A percentile compares a stretch with the other conserved stretches of the same genome.
Evolutionary conservation across 768 basidiomycete species (phyloP).

Genomic region (Exsudoporus frostii): DNA sequence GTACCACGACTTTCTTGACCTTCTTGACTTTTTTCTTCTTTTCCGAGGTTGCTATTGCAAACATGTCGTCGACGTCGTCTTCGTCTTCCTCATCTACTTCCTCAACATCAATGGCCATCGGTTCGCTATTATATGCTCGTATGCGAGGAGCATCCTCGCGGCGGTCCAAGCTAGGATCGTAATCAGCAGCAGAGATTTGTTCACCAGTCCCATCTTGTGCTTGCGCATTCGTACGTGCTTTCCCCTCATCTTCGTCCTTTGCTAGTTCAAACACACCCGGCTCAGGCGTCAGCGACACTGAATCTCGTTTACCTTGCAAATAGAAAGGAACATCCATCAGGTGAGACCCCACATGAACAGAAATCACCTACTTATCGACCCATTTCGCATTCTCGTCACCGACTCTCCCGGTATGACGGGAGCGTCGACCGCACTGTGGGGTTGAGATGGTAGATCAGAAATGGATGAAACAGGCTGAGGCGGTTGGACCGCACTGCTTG

Average conservation of each 20-base stretch:
- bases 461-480: constrained; percentile 53
- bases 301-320: constrained; percentile 46
- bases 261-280: constrained; percentile 62
- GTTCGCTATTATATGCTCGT: constrained; percentile 45
- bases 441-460: constrained; percentile 64
- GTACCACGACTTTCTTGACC: constrained; percentile 54
- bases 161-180: constrained; percentile 81
- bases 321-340: background rate
- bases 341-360: background rate
- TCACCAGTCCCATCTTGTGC: constrained; percentile 49
- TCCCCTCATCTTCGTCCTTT: constrained; percentile 57
- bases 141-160: constrained; percentile 82
- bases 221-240: constrained; percentile 43
- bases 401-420: constrained; percentile 22
- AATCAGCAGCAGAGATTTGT: constrained; percentile 89
- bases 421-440: constrained; percentile 42
- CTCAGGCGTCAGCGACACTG: constrained; percentile 57
- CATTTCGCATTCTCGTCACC: constrained; percentile 13
- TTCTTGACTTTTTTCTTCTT: constrained; percentile 57
- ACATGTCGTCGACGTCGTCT: constrained; percentile 95
- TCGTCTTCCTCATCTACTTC: constrained; percentile 63
- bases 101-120: constrained; percentile 41
- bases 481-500: constrained; percentile 75
- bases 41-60: constrained; percentile 54
- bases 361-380: constrained; percentile 20